Evolutionary conservation across 2,329 filamentous ascomycete genomes (phyloP), one percentile per base, ranked within the genome.

Genomic region (Cyphellophora attinorum): DNA sequence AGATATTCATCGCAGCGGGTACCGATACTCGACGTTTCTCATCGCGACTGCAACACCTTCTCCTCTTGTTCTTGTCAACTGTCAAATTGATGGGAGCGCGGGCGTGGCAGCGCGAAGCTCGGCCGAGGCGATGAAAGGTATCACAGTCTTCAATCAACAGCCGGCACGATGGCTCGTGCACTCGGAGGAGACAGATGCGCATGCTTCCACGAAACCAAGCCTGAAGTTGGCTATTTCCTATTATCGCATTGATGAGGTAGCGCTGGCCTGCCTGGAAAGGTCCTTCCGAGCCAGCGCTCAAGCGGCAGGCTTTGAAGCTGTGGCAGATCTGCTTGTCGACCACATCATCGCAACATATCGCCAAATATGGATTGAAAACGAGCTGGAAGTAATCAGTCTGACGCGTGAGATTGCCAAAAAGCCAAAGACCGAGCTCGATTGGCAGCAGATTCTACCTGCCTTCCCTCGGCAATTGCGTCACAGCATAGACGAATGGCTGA

Each of bases 21-120:
- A 76, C 0, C 68, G 96, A 0, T 91, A 91, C 52, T 95, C 88
- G 0, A 80, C 81, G 6, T 98, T 98, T 55, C 93, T 84, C 11
- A 80, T 98, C 34, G 86, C 85, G 10, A 86, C 88, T 0, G 81
- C 85, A 1, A 84, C 71, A 37, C 57, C 73, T 15, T 78, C 80
- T 18, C 91, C 91, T 0, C 57, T 96, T 6, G 73, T 81, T 3
- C 62, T 98, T 5, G 68, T 82, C 29, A 72, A 72, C 35, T 84
- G 83, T 44, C 69, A 76, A 34, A 70, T 98, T 2, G 60, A 78
- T 1, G 89, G 83, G 41, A 68, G 74, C 11, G 73, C 82, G 0
- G 62, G 73, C 12, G 79, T 76, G 44, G 73, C 76, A 0, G 59
- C 70, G 5, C 55, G 68, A 3, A 64, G 74, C 5, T 60, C 57